These are phyloP conservation scores for Elsinoe arachidis DNA, from an alignment of 2,329 filamentous ascomycete species.

Conservation along the genomic window DNA sequence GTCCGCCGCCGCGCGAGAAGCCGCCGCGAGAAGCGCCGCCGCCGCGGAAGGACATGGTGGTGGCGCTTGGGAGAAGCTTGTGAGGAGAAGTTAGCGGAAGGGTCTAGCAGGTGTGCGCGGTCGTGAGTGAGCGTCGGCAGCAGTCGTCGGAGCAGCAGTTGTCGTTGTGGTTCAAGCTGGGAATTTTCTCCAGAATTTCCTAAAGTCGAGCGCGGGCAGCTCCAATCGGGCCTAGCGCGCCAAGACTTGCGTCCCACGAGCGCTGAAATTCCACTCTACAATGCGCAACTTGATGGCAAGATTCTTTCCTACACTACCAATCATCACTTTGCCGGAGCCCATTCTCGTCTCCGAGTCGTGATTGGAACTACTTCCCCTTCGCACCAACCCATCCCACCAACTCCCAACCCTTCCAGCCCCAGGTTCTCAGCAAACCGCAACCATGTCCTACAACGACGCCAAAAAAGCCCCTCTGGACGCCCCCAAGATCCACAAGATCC, in stretches of 20 bases:
- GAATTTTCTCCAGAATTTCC: slow-evolving; percentile 42
- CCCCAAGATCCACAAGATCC: slow-evolving; percentile 94
- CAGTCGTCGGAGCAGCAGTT: too few species aligned
- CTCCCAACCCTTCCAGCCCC: slow-evolving; percentile 16
- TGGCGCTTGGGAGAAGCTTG: neutral
- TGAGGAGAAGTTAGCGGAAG: neutral
- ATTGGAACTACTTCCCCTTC: slow-evolving; percentile 28
- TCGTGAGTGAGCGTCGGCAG: slow-evolving; percentile 19
- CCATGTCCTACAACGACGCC: slow-evolving; percentile 92
- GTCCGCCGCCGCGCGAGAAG: slow-evolving; percentile 12
- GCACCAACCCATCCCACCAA: slow-evolving; percentile 18
- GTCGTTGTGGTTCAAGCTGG: slow-evolving; percentile 18
- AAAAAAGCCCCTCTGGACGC: slow-evolving; percentile 83
- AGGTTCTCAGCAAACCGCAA: slow-evolving; percentile 25
- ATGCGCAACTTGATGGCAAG: neutral
- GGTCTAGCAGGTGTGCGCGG: slow-evolving; percentile 14
- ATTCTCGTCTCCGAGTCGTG: slow-evolving; percentile 36
- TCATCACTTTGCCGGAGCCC: slow-evolving; percentile 47
- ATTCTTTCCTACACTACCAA: slow-evolving; percentile 26
- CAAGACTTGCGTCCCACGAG: neutral
- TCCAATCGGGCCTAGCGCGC: neutral
- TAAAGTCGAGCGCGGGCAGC: neutral
- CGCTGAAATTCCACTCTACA: neutral
- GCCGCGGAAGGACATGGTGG: slow-evolving; percentile 21
- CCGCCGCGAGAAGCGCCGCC: slow-evolving; percentile 17